Percentiles rank a stretch among this genome's conserved stretches.
Conservation (phyloP, 2,329 filamentous ascomycete genomes). For the Coleophoma crateriformis region DNA sequence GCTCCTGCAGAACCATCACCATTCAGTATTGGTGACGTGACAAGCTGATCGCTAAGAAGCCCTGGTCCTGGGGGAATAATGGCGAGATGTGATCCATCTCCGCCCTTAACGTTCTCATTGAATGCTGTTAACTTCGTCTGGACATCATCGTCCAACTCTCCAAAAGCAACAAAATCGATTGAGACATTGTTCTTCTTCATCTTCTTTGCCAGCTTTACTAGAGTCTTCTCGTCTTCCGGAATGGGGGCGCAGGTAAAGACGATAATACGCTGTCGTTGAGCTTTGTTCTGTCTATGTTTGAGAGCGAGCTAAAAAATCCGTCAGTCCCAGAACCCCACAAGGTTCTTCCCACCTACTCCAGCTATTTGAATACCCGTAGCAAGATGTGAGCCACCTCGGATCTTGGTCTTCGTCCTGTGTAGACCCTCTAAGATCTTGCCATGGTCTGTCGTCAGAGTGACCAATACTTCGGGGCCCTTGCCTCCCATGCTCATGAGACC, state of each 20-base stretch:
- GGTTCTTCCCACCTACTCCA: constrained; percentile 54
- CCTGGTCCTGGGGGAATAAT: constrained; percentile 87
- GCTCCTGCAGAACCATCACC: constrained; percentile 65
- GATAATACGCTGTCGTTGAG: constrained; percentile 92
- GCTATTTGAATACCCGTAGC: constrained; percentile 95
- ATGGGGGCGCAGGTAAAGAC: constrained; percentile 94
- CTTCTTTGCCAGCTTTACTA: constrained; percentile 88
- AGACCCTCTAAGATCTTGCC: constrained; percentile 91
- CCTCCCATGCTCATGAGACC: constrained; percentile 99
- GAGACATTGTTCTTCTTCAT: constrained; percentile 98
- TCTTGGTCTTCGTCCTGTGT: constrained; percentile 85
- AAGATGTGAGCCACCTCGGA: constrained; percentile 81
- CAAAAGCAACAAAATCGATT: constrained; percentile 93
- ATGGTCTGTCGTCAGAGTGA: constrained; percentile 92
- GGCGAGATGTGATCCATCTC: constrained; percentile 85
- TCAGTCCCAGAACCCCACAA: constrained; percentile 14
- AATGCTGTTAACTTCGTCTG: constrained; percentile 92
- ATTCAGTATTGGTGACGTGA: constrained; percentile 83
- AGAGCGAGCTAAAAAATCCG: constrained; percentile 66
- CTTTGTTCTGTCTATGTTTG: constrained; percentile 97
- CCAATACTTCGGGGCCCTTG: constrained; percentile 93
- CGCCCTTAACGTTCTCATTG: constrained; percentile 86
- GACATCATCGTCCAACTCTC: constrained; percentile 84
- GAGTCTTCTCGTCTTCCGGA: constrained; percentile 80
- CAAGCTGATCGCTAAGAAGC: constrained; percentile 85